These are phyloP conservation scores for Centaurea solstitialis DNA, from an alignment of 129 eudicot species.

Conservation along the genomic window DNA sequence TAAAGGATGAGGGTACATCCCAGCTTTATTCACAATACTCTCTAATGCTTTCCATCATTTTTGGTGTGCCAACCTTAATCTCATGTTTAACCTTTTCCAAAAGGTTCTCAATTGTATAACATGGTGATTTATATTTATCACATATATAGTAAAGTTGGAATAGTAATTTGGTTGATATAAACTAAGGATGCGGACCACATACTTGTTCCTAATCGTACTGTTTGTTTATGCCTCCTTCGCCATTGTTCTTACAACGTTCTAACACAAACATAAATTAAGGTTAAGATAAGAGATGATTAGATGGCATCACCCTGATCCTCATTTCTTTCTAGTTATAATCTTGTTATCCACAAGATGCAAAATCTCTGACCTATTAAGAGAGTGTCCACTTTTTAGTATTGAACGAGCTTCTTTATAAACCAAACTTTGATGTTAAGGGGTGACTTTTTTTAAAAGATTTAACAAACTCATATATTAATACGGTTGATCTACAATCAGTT, in stretches of 20 bases:
- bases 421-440: background rate
- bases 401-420: background rate
- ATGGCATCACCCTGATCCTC: no score
- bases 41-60: constrained; percentile 27
- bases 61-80: constrained; percentile 35
- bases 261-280: no score
- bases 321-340: no score
- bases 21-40: constrained; percentile 34
- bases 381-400: background rate
- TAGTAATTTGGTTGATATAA: background rate
- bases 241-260: background rate
- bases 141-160: background rate
- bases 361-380: no score
- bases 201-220: background rate
- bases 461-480: background rate
- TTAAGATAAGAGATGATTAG: no score
- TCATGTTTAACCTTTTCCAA: background rate
- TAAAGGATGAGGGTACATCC: constrained; percentile 30
- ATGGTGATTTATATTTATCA: no score
- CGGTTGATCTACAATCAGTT: background rate
- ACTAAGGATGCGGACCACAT: no score
- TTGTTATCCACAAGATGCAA: no score
- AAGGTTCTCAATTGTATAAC: background rate
- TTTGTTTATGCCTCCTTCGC: background rate
- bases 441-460: background rate